Conservation (phyloP, 2,329 filamentous ascomycete species). For the Diaporthe ilicicola region DNA sequence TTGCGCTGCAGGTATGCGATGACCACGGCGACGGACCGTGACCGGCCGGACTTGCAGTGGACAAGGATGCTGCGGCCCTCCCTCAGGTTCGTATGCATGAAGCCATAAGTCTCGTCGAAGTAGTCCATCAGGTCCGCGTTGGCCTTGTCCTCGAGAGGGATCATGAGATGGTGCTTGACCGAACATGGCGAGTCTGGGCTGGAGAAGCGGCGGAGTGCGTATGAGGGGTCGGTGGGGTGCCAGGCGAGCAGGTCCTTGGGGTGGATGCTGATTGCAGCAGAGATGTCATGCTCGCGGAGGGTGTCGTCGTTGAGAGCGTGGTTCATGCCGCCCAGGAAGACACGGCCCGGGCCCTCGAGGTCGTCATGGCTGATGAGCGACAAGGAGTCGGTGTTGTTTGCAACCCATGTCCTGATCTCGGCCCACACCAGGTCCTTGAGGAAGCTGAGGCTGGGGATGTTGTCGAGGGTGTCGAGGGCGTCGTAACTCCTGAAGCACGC, state of each 20-base stretch:
- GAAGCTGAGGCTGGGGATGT: background rate
- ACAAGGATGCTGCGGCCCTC: conserved; percentile 16
- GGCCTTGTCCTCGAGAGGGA: background rate
- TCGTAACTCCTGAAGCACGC: conserved; percentile 25
- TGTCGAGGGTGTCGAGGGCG: conserved; percentile 11
- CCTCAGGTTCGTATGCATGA: background rate
- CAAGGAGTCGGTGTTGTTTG: conserved; percentile 19
- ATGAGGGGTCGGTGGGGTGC: conserved; percentile 23
- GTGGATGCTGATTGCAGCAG: conserved; percentile 24
- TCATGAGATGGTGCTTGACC: conserved; percentile 14
- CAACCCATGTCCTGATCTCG: conserved; percentile 22
- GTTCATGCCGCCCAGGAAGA: conserved; percentile 24
- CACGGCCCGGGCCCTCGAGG: conserved; percentile 16
- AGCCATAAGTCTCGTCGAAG: background rate
- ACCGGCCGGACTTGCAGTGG: conserved; percentile 23
- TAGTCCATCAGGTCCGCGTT: conserved; percentile 20
- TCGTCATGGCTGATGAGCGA: conserved; percentile 11
- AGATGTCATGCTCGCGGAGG: conserved; percentile 11
- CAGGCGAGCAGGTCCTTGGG: conserved; percentile 20
- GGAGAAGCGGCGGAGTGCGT: conserved; percentile 19
- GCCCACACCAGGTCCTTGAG: conserved; percentile 18
- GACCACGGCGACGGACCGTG: conserved; percentile 19
- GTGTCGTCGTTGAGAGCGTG: conserved; percentile 23
- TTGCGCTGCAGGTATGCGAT: conserved; percentile 25
- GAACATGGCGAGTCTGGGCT: background rate